Evolutionary conservation across 352 stramenopile genomes (phyloP), one percentile per base, ranked within the genome.

Genomic region (Globisporangium irregulare): DNA sequence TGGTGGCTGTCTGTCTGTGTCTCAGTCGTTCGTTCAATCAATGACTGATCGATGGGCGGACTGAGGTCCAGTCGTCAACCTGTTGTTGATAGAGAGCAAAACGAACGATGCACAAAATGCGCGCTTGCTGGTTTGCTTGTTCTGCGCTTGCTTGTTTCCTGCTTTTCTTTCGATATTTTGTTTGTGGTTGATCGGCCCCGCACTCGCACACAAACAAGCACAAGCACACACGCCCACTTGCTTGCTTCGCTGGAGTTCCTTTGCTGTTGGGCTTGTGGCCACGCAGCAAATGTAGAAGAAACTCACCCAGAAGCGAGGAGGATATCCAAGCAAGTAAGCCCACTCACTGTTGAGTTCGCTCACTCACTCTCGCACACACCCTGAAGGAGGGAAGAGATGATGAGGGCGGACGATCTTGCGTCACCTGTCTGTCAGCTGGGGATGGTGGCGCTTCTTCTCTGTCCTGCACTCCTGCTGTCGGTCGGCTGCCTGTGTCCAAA

Each of bases 161-260:
- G 56, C 56, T 48, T 61, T 61, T 61, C 55, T 61, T 61, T 61
- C 56, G 56, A 61, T 61, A 48, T 61, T 59, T 61, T 34, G 2
- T 27, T 41, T 61, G 56, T 48, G 56, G 2, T 61, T 41, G 32
- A 18, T 60, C 15, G 29, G 24, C 3, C 25, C 54, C 20, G 34
- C 54, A 58, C 29, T n/a, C 5, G 4, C n/a, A 55, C 9, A 55
- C 48, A 55, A 8, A 27, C n/a, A 27, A 27, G 14, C 53, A n/a
- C 51, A 58, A 25, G 27, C 27, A 29, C 27, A 29, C 27, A 58
- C 53, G 25, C 14, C 18, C 53, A 38, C 18, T 59, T 59, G 27
- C 6, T 32, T 27, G 50, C 4, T 54, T 5, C 43, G 48, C 48
- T 58, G 1, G 20, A 29, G 27, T 41, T 14, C 9, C 34, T 12